A percentile compares a stretch with the other conserved stretches of the same genome.
Conservation (phyloP, 495 filamentous ascomycete species). For the Aspergillus saccharolyticus region DNA sequence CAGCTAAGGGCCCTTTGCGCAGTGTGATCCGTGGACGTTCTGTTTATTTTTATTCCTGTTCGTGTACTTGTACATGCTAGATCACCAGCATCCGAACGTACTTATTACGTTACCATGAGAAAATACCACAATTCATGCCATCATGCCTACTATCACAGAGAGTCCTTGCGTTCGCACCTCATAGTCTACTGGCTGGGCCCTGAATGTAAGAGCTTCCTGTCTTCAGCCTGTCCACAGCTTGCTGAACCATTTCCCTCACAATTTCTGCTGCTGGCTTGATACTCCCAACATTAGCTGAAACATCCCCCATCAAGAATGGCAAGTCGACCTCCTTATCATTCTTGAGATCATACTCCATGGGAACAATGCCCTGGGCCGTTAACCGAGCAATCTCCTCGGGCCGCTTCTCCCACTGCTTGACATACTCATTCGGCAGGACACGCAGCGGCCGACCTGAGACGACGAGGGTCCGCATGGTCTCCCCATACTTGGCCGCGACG, state of each 20-base stretch:
- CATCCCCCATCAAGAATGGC: constrained; percentile 92
- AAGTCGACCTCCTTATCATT: constrained; percentile 70
- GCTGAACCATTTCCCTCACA: constrained; percentile 78
- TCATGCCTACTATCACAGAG: neutral
- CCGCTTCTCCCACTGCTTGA: constrained; percentile 68
- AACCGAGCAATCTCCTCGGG: constrained; percentile 68
- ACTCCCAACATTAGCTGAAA: constrained; percentile 66
- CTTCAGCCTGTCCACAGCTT: constrained; percentile 67
- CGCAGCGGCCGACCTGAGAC: constrained; percentile 74
- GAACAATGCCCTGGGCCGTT: constrained; percentile 69
- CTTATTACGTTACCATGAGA: constrained; percentile 11
- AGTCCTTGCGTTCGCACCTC: constrained; percentile 1
- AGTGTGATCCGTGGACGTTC: constrained; percentile 1
- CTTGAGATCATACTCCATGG: constrained; percentile 74
- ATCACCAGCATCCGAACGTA: constrained; percentile 22
- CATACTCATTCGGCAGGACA: constrained; percentile 75
- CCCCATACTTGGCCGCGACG: constrained; percentile 66
- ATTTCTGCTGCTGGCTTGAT: constrained; percentile 78
- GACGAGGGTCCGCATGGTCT: constrained; percentile 73
- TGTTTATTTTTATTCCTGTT: constrained; percentile 15
- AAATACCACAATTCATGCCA: constrained; percentile 10
- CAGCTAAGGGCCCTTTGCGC: constrained; percentile 5
- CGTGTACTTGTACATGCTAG: constrained; percentile 38
- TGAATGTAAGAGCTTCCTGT: constrained; percentile 32
- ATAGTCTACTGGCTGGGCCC: constrained; percentile 32